Base-by-base conservation (phyloP, 352 stramenopile genomes). In the Pythium oligandrum region DNA sequence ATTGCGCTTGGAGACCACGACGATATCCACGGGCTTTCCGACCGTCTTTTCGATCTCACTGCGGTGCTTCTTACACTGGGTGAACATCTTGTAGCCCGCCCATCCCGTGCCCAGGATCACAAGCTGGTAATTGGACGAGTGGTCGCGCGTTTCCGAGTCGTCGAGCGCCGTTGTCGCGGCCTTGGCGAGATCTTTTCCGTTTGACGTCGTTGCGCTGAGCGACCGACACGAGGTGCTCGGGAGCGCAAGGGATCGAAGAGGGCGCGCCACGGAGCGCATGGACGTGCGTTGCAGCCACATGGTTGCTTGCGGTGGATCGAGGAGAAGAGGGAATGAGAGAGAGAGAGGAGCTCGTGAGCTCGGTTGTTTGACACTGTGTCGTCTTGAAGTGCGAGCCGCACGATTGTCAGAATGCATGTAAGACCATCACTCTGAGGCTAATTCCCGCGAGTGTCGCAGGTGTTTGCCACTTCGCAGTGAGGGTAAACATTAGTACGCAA, bases 1-100 rank as follows among this genome's bases (percentile, higher is more conserved):
- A 45, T 92, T 92, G 63, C 82, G 82, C 55, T 86, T 86, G 36
- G 82, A 92, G 51, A 92, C 66, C 51, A 90, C 77, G 40, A 90
- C 75, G 40, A 92, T 73, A 51, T 92, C 82, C 6, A 92, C 75
- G 12, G 67, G 64, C 31, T 72, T 75, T 6, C 73, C 76, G 6
- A 90, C 64, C 6, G 70, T 53, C 26, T 59, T 63, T 52, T 90
- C 82, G 32, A 92, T 90, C 44, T 90, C 78, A n/a, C 59, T 51
- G 49, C 78, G 75, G 62, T 90, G 67, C 55, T 88, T 88, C 60
- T 82, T 82, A 73, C 78, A 87, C 48, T 90, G 68, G 11, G 64
- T 78, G 55, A 88, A 83, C 59, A 92, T 70, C 50, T 88, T 62
- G 60, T 92, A 92, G 31, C 82, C 82, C 4, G 82, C 82, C 82